Evolutionary conservation across 768 basidiomycete species (phyloP).

Genomic region (Boletus reticulatus): DNA sequence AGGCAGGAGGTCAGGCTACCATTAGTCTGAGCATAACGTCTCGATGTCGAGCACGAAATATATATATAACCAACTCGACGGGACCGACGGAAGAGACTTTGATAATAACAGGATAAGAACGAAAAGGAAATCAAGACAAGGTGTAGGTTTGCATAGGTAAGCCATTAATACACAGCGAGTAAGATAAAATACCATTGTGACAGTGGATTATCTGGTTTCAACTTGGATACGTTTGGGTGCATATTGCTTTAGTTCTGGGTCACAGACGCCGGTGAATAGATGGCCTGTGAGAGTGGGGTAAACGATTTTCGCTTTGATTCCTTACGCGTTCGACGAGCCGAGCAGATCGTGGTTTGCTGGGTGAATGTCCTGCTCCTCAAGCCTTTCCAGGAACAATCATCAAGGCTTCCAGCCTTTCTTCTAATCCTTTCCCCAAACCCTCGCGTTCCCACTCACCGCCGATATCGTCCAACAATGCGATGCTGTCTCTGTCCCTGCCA

Average conservation of each 20-base stretch:
- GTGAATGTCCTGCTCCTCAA: conserved; percentile 9
- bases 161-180: conserved; percentile 25
- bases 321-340: not conserved
- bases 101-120: conserved; percentile 1
- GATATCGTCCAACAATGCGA: conserved; percentile 54
- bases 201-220: conserved; percentile 17
- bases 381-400: conserved; percentile 33
- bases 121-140: not conserved
- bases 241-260: not conserved
- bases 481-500: conserved; percentile 38
- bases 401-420: conserved; percentile 73
- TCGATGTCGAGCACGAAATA: conserved; percentile 7
- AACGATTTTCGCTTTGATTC: not conserved
- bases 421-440: conserved; percentile 77
- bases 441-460: conserved; percentile 90
- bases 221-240: conserved; percentile 1
- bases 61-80: not conserved
- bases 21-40: not conserved
- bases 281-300: not conserved
- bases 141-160: conserved; percentile 21
- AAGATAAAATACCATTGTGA: conserved; percentile 22
- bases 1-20: not conserved
- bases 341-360: not conserved
- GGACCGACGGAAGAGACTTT: not conserved
- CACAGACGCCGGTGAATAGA: not conserved